phyloP scores from a whole-genome alignment of 1,139 yeast species.

The Petasospora fabianii region DNA sequence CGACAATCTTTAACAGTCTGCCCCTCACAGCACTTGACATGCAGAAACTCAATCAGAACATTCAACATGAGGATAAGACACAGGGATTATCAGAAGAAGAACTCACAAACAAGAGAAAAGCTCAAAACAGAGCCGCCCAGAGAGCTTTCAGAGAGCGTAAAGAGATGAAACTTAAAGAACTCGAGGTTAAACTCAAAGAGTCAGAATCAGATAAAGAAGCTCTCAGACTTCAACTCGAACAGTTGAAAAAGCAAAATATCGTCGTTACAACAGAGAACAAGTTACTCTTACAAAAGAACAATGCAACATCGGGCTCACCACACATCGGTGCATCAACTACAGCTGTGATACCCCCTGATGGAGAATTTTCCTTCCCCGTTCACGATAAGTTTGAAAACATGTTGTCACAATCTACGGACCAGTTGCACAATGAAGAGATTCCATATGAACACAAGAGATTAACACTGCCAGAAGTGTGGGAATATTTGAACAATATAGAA shows the following conservation, averaged over 20 bases:
- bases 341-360: neutral
- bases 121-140: constrained; percentile 88
- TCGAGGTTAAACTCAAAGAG: constrained; percentile 54
- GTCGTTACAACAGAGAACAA: constrained; percentile 59
- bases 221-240: constrained; percentile 52
- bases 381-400: constrained; percentile 20
- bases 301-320: constrained; percentile 1
- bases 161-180: constrained; percentile 66
- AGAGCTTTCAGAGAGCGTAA: constrained; percentile 85
- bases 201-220: constrained; percentile 58
- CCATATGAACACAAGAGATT: constrained; percentile 39
- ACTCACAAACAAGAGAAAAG: constrained; percentile 39
- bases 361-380: constrained; percentile 28
- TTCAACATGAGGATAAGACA: constrained; percentile 8
- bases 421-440: constrained; percentile 15
- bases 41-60: constrained; percentile 6
- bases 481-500: constrained; percentile 52
- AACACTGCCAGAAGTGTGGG: constrained; percentile 83
- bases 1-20: constrained; percentile 11
- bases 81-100: constrained; percentile 21
- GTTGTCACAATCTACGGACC: constrained; percentile 10
- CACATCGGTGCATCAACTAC: neutral
- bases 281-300: constrained; percentile 34
- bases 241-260: constrained; percentile 49
- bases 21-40: constrained; percentile 14